phyloP scores from a whole-genome alignment of 2,329 filamentous ascomycete species.

The Akanthomyces uredinophilus region DNA sequence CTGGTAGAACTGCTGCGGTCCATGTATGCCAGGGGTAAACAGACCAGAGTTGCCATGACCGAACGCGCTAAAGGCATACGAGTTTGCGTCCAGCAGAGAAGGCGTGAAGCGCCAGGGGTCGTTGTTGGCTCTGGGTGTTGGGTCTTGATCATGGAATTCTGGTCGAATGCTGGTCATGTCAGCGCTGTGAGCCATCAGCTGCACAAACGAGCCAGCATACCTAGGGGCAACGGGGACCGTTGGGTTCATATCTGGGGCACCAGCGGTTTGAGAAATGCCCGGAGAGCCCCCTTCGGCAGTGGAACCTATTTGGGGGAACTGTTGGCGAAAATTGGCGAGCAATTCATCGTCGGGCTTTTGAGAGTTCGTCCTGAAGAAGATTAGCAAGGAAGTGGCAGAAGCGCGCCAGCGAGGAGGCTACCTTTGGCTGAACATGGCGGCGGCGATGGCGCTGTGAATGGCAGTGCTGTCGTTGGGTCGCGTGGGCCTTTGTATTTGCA shows the following conservation, averaged over 20 bases:
- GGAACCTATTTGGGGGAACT: slow-evolving; percentile 68
- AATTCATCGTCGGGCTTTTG: slow-evolving; percentile 85
- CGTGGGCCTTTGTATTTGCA: slow-evolving; percentile 7
- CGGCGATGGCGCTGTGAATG: neutral
- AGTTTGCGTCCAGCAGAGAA: slow-evolving; percentile 79
- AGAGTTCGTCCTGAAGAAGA: slow-evolving; percentile 57
- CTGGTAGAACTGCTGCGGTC: slow-evolving; percentile 75
- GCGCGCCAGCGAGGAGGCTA: neutral
- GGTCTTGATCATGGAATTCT: slow-evolving; percentile 64
- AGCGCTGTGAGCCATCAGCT: neutral
- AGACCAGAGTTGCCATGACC: slow-evolving; percentile 76
- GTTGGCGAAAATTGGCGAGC: slow-evolving; percentile 76
- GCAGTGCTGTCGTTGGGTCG: neutral
- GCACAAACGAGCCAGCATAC: neutral
- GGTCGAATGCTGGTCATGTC: slow-evolving; percentile 1
- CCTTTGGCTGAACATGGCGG: slow-evolving; percentile 17
- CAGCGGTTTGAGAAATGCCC: slow-evolving; percentile 30
- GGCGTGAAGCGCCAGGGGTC: slow-evolving; percentile 87
- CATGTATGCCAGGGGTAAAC: slow-evolving; percentile 79
- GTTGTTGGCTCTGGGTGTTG: slow-evolving; percentile 71
- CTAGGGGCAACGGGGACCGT: neutral
- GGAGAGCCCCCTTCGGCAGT: slow-evolving; percentile 40
- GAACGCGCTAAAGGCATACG: slow-evolving; percentile 74
- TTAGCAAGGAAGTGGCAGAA: neutral
- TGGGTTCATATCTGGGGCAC: slow-evolving; percentile 18